Percentiles rank a stretch among this genome's conserved stretches.
These are phyloP conservation scores for Fusarium algeriense DNA, from an alignment of 2,329 filamentous ascomycete genomes.

Conservation along the genomic window DNA sequence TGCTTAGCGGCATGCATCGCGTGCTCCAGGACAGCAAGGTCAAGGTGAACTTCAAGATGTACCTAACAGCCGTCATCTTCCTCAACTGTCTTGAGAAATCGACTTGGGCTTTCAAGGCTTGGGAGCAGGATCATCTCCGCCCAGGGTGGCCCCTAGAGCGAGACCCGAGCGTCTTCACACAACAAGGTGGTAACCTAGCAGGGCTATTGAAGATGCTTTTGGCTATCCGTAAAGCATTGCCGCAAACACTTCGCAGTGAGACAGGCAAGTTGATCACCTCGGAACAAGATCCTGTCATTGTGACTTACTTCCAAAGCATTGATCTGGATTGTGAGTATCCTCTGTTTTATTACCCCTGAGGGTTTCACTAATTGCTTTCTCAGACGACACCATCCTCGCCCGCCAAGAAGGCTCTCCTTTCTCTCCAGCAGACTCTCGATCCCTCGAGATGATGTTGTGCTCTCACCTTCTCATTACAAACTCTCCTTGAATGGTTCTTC, in stretches of 20 bases:
- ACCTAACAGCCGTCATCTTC: constrained; percentile 71
- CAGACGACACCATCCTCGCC: constrained; percentile 53
- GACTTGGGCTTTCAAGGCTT: constrained; percentile 76
- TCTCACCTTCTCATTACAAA: constrained; percentile 61
- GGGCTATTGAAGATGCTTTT: constrained; percentile 72
- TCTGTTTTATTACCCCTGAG: not conserved
- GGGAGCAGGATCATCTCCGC: constrained; percentile 72
- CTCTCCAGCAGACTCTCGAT: constrained; percentile 62
- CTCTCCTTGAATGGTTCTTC: constrained; percentile 24
- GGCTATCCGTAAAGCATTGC: constrained; percentile 69
- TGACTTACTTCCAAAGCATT: constrained; percentile 67
- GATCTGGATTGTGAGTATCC: constrained; percentile 68
- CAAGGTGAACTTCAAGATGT: constrained; percentile 71
- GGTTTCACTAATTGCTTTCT: not conserved
- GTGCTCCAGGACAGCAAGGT: constrained; percentile 71
- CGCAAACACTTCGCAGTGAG: constrained; percentile 61
- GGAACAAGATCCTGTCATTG: constrained; percentile 60
- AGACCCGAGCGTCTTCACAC: constrained; percentile 67
- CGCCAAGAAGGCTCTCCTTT: constrained; percentile 67
- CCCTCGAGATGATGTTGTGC: constrained; percentile 64
- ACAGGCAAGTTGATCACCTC: constrained; percentile 64
- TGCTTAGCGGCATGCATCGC: constrained; percentile 72
- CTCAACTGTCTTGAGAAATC: constrained; percentile 76
- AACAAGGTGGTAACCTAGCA: constrained; percentile 70
- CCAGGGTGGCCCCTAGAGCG: constrained; percentile 71